phyloP scores from a whole-genome alignment of 2,329 filamentous ascomycete genomes.

The Pseudocercospora macadamiae region DNA sequence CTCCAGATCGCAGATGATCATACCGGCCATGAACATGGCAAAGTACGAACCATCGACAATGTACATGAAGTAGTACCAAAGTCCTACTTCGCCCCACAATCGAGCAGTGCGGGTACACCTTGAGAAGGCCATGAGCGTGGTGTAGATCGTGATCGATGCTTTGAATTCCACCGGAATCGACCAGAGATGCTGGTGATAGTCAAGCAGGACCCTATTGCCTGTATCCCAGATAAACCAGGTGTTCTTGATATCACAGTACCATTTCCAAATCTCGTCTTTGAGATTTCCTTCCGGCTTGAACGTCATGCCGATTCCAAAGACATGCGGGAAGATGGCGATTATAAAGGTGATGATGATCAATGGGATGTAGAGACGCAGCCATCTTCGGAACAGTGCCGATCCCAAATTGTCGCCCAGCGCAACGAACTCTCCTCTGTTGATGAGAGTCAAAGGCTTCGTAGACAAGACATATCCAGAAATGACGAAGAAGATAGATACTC shows the following conservation, averaged over 20 bases:
- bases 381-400: constrained; percentile 55
- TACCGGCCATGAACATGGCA: constrained; percentile 63
- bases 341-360: constrained; percentile 60
- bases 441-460: constrained; percentile 47
- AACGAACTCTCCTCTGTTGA: constrained; percentile 32
- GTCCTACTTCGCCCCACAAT: constrained; percentile 54
- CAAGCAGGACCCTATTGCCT: constrained; percentile 60
- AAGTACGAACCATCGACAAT: constrained; percentile 67
- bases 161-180: constrained; percentile 66
- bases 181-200: constrained; percentile 64
- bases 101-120: constrained; percentile 59
- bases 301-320: constrained; percentile 45
- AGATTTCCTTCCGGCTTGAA: constrained; percentile 44
- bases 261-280: constrained; percentile 55
- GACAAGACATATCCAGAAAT: constrained; percentile 58
- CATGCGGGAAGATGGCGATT: constrained; percentile 58
- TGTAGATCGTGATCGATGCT: constrained; percentile 67
- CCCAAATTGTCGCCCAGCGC: constrained; percentile 47
- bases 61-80: constrained; percentile 69
- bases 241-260: constrained; percentile 64
- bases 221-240: constrained; percentile 68
- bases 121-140: constrained; percentile 59
- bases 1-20: constrained; percentile 66
- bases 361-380: constrained; percentile 55
- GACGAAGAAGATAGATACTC: constrained; percentile 58